Evolutionary conservation across 192 early-diverging fungal species (phyloP).

Genomic region (Coemansia sp.): DNA sequence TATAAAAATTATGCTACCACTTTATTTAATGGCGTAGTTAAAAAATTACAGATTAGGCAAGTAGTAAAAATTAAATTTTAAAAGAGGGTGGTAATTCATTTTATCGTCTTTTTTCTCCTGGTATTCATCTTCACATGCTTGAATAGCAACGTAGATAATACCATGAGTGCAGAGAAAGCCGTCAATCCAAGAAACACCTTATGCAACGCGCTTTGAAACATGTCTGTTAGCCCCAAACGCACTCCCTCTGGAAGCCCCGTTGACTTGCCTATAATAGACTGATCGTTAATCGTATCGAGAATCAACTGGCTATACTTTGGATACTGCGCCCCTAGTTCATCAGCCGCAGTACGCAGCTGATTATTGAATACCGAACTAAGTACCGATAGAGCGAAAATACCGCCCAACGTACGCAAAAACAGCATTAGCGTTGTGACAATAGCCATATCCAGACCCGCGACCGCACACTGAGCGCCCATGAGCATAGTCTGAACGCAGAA

Average conservation of each 20-base stretch:
- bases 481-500: conserved; percentile 72
- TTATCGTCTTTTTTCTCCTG: conserved; percentile 41
- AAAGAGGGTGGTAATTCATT: conserved; percentile 11
- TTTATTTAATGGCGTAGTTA: background rate
- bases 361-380: conserved; percentile 65
- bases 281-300: conserved; percentile 52
- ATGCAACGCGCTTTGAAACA: conserved; percentile 60
- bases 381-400: conserved; percentile 62
- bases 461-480: conserved; percentile 70
- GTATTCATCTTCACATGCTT: conserved; percentile 33
- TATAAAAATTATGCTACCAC: background rate
- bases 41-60: background rate
- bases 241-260: conserved; percentile 43
- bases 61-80: background rate
- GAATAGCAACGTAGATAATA: conserved; percentile 46
- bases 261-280: conserved; percentile 36
- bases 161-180: conserved; percentile 57
- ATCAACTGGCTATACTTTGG: conserved; percentile 51
- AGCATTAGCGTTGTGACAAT: conserved; percentile 63
- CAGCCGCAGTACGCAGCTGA: conserved; percentile 41
- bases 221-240: conserved; percentile 40
- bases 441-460: conserved; percentile 63
- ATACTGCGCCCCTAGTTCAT: conserved; percentile 25
- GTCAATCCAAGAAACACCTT: conserved; percentile 58
- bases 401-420: conserved; percentile 68